A percentile compares a stretch with the other conserved stretches of the same genome.
Evolutionary conservation across 2,329 filamentous ascomycete genomes (phyloP).

Genomic region (Xylaria sp.): DNA sequence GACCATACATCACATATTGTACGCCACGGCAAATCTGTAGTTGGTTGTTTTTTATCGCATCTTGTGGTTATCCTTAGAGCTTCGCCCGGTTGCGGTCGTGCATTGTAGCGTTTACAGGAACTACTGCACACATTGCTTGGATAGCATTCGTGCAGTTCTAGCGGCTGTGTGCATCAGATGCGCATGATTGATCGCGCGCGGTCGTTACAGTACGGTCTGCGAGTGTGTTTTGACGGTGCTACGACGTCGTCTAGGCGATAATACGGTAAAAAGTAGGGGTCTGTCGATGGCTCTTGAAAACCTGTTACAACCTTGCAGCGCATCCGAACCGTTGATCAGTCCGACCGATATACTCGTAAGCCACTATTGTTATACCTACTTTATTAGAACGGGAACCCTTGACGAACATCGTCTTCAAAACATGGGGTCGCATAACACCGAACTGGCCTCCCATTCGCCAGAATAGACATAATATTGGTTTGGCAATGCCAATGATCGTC

Average conservation of each 20-base stretch:
- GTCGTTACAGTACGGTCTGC: constrained; percentile 23
- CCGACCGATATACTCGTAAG: constrained; percentile 17
- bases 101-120: constrained; percentile 11
- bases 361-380: constrained; percentile 10
- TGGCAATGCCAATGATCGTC: constrained; percentile 39
- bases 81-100: constrained; percentile 20
- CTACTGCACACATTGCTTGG: constrained; percentile 17
- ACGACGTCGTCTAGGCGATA: constrained; percentile 25
- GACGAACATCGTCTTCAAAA: constrained; percentile 18
- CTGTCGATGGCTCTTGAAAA: constrained; percentile 7
- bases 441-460: constrained; percentile 33
- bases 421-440: constrained; percentile 36
- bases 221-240: constrained; percentile 21
- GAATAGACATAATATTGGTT: constrained; percentile 26
- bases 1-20: constrained; percentile 8
- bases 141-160: constrained; percentile 19
- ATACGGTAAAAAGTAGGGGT: constrained; percentile 12
- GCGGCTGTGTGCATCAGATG: constrained; percentile 33
- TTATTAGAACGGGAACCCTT: constrained; percentile 10
- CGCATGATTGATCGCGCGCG: constrained; percentile 32
- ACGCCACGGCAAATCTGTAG: constrained; percentile 5
- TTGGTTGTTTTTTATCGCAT: constrained; percentile 25
- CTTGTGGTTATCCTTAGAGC: constrained; percentile 18
- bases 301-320: constrained; percentile 34
- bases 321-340: constrained; percentile 28